Evolutionary conservation across 441 rosid genomes (phyloP).

Genomic region (Adansonia rubrostipa): DNA sequence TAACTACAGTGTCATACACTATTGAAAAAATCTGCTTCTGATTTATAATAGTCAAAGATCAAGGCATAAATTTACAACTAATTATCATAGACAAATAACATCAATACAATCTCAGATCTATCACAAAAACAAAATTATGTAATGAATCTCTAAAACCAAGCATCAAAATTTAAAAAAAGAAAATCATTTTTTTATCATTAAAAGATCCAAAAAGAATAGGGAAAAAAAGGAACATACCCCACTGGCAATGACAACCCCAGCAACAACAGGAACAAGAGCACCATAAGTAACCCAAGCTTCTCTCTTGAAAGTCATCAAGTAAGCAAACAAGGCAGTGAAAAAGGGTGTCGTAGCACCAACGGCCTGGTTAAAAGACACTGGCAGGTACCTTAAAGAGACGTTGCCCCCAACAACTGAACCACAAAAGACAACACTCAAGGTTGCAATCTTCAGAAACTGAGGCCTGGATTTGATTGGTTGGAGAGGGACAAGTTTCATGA

Average conservation of each 20-base stretch:
- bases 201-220: background rate
- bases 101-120: slow-evolving; percentile 37
- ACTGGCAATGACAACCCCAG: slow-evolving; percentile 87
- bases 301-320: slow-evolving; percentile 77
- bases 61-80: slow-evolving; percentile 14
- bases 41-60: slow-evolving; percentile 18
- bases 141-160: slow-evolving; percentile 7
- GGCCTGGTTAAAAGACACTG: slow-evolving; percentile 91
- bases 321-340: slow-evolving; percentile 89
- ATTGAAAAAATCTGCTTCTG: background rate
- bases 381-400: slow-evolving; percentile 77
- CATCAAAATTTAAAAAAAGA: background rate
- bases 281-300: slow-evolving; percentile 92
- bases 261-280: slow-evolving; percentile 86
- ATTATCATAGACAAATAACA: slow-evolving; percentile 11
- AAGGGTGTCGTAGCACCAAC: slow-evolving; percentile 96
- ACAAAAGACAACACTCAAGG: slow-evolving; percentile 84
- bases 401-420: slow-evolving; percentile 93
- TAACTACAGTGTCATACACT: background rate
- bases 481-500: slow-evolving; percentile 82
- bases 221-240: slow-evolving; percentile 50
- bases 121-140: background rate
- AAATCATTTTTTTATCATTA: background rate
- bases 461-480: slow-evolving; percentile 77
- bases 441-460: slow-evolving; percentile 75